Percentiles rank a stretch among this genome's conserved stretches.
These are phyloP conservation scores for Meyerozyma athensensis DNA, from an alignment of 1,139 yeast genomes.

Conservation along the genomic window DNA sequence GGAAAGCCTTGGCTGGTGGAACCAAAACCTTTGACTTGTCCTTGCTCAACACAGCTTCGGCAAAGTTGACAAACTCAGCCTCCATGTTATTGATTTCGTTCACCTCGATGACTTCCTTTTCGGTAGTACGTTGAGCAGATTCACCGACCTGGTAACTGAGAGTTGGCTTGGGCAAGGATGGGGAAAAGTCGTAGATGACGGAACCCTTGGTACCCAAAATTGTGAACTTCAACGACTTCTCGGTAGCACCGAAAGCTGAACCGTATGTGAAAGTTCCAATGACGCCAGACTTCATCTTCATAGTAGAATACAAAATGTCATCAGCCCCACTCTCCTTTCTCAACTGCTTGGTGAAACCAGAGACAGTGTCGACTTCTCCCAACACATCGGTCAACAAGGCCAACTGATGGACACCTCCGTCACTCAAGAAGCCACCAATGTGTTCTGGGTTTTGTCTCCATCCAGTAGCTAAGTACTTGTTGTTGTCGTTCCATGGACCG, in stretches of 20 bases:
- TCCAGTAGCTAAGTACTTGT: slow-evolving; percentile 63
- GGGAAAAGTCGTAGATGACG: slow-evolving; percentile 57
- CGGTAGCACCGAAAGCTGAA: slow-evolving; percentile 83
- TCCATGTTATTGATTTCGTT: slow-evolving; percentile 50
- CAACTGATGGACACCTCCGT: slow-evolving; percentile 94
- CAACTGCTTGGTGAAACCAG: slow-evolving; percentile 73
- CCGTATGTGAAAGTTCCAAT: slow-evolving; percentile 91
- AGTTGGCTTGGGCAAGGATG: slow-evolving; percentile 44
- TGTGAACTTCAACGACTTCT: slow-evolving; percentile 59
- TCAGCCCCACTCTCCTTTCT: slow-evolving; percentile 73
- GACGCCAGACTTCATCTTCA: slow-evolving; percentile 56
- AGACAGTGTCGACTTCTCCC: slow-evolving; percentile 64
- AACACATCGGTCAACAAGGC: slow-evolving; percentile 80
- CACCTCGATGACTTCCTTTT: slow-evolving; percentile 44
- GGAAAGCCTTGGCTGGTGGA: slow-evolving; percentile 76
- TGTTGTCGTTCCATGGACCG: slow-evolving; percentile 65
- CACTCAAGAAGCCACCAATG: slow-evolving; percentile 85
- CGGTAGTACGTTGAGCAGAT: slow-evolving; percentile 38
- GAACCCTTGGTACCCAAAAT: slow-evolving; percentile 81
- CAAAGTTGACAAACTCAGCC: slow-evolving; percentile 70
- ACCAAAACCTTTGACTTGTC: slow-evolving; percentile 57
- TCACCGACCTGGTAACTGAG: slow-evolving; percentile 44
- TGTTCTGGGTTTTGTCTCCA: slow-evolving; percentile 93
- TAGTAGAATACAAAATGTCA: slow-evolving; percentile 70
- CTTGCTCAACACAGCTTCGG: slow-evolving; percentile 59